These are phyloP conservation scores for Aureoboletus auriporus DNA, from an alignment of 768 basidiomycete species.

Conservation along the genomic window DNA sequence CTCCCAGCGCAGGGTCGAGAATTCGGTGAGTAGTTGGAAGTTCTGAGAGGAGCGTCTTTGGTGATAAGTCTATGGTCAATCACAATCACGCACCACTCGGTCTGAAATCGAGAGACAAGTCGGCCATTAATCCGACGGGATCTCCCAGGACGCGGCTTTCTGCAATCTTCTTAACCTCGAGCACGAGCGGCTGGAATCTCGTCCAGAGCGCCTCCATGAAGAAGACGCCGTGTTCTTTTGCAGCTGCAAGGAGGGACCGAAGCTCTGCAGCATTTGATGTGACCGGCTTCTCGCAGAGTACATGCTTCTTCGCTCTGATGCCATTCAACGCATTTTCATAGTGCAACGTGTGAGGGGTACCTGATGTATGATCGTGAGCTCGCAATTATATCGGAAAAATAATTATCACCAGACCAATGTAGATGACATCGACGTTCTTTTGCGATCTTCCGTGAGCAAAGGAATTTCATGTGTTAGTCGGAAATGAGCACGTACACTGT, in stretches of 20 bases:
- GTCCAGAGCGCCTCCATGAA: constrained; percentile 95
- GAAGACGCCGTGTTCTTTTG: constrained; percentile 77
- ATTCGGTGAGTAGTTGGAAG: constrained; percentile 69
- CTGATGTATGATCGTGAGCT: constrained; percentile 31
- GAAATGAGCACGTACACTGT: constrained; percentile 45
- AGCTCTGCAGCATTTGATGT: constrained; percentile 76
- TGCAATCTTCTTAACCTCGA: constrained; percentile 60
- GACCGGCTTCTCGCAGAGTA: constrained; percentile 87
- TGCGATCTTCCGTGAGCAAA: constrained; percentile 1
- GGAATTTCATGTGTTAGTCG: not conserved
- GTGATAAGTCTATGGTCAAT: not conserved
- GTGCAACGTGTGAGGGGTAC: constrained; percentile 84
- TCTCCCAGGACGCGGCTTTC: constrained; percentile 63
- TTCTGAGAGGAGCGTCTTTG: constrained; percentile 35
- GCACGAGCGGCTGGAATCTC: constrained; percentile 67
- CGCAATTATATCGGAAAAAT: not conserved
- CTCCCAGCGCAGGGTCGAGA: constrained; percentile 73
- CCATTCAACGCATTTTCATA: constrained; percentile 73
- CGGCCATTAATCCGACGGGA: constrained; percentile 67
- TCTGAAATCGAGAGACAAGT: constrained; percentile 68
- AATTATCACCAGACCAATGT: constrained; percentile 48
- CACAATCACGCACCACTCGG: constrained; percentile 46
- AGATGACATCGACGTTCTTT: constrained; percentile 71
- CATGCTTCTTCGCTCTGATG: constrained; percentile 76
- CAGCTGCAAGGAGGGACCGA: constrained; percentile 64